Evolutionary conservation across 2,329 filamentous ascomycete genomes (phyloP), one percentile per base, ranked within the genome.

Genomic region (Verruconis gallopava): DNA sequence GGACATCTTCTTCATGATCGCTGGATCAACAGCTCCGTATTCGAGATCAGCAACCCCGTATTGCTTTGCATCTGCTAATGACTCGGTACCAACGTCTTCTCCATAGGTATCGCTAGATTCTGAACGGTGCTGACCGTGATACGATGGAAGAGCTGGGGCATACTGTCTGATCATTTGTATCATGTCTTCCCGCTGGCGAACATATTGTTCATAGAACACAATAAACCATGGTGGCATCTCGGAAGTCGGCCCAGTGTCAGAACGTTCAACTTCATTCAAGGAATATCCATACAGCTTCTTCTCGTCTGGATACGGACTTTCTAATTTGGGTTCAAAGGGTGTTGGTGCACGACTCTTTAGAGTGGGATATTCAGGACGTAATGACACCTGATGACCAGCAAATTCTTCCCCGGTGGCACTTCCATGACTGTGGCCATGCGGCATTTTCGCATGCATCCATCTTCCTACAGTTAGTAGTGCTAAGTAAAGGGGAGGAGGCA

Each of bases 221-320:
- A 75, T 63, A 53, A 77, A 77, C 73, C 74, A 77, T 0, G 72
- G 62, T 0, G 73, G 73, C 73, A 77, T 77, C 48, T 61, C 59
- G 3, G 59, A 61, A 43, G 54, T 50, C 3, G 39, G 37, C 53
- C 41, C 17, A 58, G 52, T 17, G 59, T 50, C 28, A 14, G 30
- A 30, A 12, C 20, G 36, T 5, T 32, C 30, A 12, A 42, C 5
- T 18, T 42, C 39, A 12, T 19, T 13, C 5, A 42, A 21, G 4
- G 9, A 5, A 9, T 9, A 9, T 9, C n/a, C 25, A 9, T 9
- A 9, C 25, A 9, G 25, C 6, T 9, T 9, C 25, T 30, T 30
- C 25, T 30, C 25, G n/a, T 30, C 25, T n/a, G 6, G 25, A n/a
- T 9, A 30, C 25, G 9, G 25, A 9, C n/a, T n/a, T 30, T 30